phyloP scores from a whole-genome alignment of 2,329 filamentous ascomycete genomes.

The Botrytis fragariae region DNA sequence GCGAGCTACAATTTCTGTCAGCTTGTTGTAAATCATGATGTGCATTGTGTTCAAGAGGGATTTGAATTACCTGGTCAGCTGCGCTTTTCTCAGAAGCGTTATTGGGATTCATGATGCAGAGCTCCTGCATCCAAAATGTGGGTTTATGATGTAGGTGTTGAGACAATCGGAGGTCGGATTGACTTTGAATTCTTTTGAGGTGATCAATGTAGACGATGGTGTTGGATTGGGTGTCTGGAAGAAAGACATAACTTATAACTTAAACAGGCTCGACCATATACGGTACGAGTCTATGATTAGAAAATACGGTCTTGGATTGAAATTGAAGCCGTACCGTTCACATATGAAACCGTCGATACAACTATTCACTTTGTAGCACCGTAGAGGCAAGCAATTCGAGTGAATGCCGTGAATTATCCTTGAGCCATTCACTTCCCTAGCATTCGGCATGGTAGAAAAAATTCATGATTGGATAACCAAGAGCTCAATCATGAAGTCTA shows the following conservation, averaged over 20 bases:
- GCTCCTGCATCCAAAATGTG: background rate
- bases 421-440: background rate
- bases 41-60: background rate
- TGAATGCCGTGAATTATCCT: rapidly evolving
- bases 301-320: background rate
- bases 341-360: background rate
- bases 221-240: background rate
- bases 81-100: background rate
- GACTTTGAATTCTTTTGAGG: background rate
- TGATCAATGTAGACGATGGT: background rate
- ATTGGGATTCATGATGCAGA: background rate
- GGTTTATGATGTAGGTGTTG: background rate
- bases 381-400: background rate
- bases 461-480: background rate
- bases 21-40: background rate
- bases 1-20: background rate
- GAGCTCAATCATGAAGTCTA: background rate
- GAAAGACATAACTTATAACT: background rate
- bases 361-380: background rate
- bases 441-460: background rate
- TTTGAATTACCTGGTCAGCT: background rate
- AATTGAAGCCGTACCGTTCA: background rate
- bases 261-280: background rate
- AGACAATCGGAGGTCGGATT: background rate
- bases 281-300: background rate